Conservation (phyloP, 768 basidiomycete genomes). For the Boletus huronensis region DNA sequence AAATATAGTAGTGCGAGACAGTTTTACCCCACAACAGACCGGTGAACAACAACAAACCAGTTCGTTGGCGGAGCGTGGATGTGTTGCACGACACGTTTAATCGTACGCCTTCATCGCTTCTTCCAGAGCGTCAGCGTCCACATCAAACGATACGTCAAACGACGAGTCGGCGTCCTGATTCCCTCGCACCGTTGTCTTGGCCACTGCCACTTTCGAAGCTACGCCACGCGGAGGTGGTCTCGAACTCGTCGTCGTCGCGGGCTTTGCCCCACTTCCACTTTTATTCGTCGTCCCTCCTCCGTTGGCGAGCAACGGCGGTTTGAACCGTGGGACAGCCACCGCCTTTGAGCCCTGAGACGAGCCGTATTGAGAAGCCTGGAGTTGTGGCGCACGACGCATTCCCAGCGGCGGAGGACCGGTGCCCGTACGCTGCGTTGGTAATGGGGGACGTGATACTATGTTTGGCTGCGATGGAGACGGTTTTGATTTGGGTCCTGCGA, state of each 20-base stretch:
- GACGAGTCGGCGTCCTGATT: slow-evolving; percentile 28
- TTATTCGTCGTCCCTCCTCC: background rate
- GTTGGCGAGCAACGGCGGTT: slow-evolving; percentile 24
- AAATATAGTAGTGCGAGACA: background rate
- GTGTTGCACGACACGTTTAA: background rate
- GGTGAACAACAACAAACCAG: background rate
- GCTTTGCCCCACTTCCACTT: slow-evolving; percentile 1
- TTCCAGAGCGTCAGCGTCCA: slow-evolving; percentile 30
- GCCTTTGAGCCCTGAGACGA: slow-evolving; percentile 20
- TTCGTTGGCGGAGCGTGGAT: background rate
- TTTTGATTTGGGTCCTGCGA: background rate
- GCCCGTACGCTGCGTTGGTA: slow-evolving; percentile 13
- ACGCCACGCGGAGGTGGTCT: background rate
- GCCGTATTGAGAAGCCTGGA: slow-evolving; percentile 19
- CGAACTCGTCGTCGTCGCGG: background rate
- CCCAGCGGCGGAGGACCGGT: slow-evolving; percentile 26
- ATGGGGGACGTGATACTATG: background rate
- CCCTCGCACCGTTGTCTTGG: background rate
- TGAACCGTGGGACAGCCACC: slow-evolving; percentile 23
- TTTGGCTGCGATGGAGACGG: background rate
- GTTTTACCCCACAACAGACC: background rate
- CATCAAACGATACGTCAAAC: slow-evolving; percentile 31
- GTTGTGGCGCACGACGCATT: slow-evolving; percentile 25
- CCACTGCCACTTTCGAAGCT: background rate
- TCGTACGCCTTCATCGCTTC: slow-evolving; percentile 33